Evolutionary conservation across 176 grass and related monocot genomes (phyloP).

Genomic region (Guadua angustifolia): DNA sequence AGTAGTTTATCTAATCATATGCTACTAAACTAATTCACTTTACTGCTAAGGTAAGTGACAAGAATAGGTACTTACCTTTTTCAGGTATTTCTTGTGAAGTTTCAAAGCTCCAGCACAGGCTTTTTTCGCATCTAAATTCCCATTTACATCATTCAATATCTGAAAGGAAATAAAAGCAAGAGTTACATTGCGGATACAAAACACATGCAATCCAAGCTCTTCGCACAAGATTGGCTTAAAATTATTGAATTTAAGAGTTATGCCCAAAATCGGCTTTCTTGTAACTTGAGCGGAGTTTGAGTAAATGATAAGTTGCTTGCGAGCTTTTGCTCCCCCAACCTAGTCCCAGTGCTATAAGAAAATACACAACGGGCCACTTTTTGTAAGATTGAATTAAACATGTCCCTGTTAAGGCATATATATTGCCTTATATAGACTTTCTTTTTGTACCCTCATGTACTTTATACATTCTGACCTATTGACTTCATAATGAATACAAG

Average conservation of each 20-base stretch:
- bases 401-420: neutral
- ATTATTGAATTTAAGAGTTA: neutral
- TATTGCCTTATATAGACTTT: too few species aligned
- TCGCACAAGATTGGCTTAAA: neutral
- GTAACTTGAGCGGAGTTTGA: neutral
- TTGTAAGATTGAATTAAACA: neutral
- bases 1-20: conserved; percentile 8
- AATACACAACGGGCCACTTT: neutral
- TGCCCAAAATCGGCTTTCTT: neutral
- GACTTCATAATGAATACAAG: too few species aligned
- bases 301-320: neutral
- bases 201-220: neutral
- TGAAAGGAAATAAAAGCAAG: conserved; percentile 47
- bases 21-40: neutral
- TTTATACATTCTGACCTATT: too few species aligned
- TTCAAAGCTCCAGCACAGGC: conserved; percentile 90
- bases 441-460: too few species aligned
- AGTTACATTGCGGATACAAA: conserved; percentile 5
- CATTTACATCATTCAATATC: conserved; percentile 96
- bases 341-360: neutral
- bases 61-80: conserved; percentile 60
- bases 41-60: neutral
- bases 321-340: neutral
- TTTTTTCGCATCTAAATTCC: conserved; percentile 96
- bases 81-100: conserved; percentile 97